Evolutionary conservation across 1,284 basidiomycete species (phyloP).

Genomic region (Sanghuangporus weigelae): DNA sequence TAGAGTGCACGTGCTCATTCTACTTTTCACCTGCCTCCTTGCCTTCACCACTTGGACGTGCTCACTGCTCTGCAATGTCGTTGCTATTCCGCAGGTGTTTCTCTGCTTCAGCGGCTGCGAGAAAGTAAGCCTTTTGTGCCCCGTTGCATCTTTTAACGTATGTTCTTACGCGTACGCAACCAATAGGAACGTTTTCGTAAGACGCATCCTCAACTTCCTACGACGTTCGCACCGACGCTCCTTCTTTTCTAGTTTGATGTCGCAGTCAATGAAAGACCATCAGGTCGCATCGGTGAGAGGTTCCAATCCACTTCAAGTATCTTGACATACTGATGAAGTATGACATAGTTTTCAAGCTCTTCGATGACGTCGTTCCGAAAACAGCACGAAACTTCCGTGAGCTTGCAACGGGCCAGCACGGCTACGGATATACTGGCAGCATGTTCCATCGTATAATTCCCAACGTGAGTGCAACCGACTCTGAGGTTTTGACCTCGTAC

Average conservation of each 20-base stretch:
- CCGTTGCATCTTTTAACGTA: background rate
- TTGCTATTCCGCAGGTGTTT: constrained; percentile 16
- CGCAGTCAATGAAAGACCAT: constrained; percentile 45
- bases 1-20: background rate
- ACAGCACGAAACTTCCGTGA: constrained; percentile 90
- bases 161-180: no score
- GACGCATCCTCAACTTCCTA: constrained; percentile 17
- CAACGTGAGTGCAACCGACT: constrained; percentile 17
- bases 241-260: constrained; percentile 66
- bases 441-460: constrained; percentile 82
- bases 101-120: constrained; percentile 8
- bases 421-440: constrained; percentile 60
- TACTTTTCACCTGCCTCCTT: background rate
- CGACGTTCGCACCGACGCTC: background rate
- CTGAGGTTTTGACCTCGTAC: background rate
- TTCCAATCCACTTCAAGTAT: constrained; percentile 36
- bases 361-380: constrained; percentile 61
- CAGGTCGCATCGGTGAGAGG: constrained; percentile 62
- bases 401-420: constrained; percentile 74
- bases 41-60: background rate
- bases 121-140: constrained; percentile 4
- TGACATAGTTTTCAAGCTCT: constrained; percentile 72
- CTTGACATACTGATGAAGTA: background rate
- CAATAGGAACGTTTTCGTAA: constrained; percentile 40
- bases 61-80: constrained; percentile 14